These are phyloP conservation scores for Aspergillus tubingensis DNA, from an alignment of 2,329 filamentous ascomycete genomes.

Conservation along the genomic window DNA sequence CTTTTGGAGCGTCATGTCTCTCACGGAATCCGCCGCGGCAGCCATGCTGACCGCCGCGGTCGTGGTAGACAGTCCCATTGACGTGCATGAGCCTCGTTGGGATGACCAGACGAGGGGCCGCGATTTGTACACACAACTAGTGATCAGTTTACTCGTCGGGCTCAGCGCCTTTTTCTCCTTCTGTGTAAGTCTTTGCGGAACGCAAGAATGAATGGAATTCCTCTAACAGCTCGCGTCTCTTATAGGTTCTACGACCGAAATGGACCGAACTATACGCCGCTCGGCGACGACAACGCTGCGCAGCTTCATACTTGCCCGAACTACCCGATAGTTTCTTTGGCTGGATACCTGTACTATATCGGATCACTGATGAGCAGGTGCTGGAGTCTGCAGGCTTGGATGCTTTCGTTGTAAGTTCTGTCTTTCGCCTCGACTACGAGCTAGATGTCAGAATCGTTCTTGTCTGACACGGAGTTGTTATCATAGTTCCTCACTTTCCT, in stretches of 20 bases:
- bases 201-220: background rate
- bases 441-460: background rate
- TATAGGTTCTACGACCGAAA: conserved; percentile 77
- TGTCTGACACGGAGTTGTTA: background rate
- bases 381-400: conserved; percentile 88
- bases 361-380: conserved; percentile 84
- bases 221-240: conserved; percentile 14
- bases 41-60: conserved; percentile 26
- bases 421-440: background rate
- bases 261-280: conserved; percentile 92
- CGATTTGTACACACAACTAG: conserved; percentile 48
- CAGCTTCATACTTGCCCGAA: conserved; percentile 68
- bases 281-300: conserved; percentile 72
- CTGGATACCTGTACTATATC: conserved; percentile 87
- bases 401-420: conserved; percentile 78
- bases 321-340: conserved; percentile 84
- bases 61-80: conserved; percentile 22
- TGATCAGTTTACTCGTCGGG: conserved; percentile 46
- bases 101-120: conserved; percentile 36
- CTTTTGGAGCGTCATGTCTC: conserved; percentile 31
- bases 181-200: conserved; percentile 39
- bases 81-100: conserved; percentile 27
- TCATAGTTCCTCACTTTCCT: conserved; percentile 83
- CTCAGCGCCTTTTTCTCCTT: conserved; percentile 49
- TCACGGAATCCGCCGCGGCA: conserved; percentile 29